Evolutionary conservation across 345 rosid species (phyloP), one percentile per base, ranked within the genome.

Genomic region (Fremontodendron californicum): DNA sequence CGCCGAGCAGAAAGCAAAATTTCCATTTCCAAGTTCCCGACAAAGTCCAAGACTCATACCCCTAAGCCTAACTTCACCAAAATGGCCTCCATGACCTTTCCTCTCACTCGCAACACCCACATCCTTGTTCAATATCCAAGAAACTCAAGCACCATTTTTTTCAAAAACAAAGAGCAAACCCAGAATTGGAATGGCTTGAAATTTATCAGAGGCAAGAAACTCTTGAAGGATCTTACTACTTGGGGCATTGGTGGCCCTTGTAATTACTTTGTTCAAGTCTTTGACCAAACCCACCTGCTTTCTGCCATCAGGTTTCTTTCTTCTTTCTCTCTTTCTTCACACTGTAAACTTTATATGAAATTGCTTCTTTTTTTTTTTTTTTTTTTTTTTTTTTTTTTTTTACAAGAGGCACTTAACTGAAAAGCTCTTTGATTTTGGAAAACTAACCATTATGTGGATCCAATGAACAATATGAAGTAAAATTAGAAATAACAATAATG

Each of bases 231-330:
- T 71, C 80, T 80, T 16, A 71, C 78, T 33, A 71, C 85, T 0
- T 80, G 83, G 83, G 85, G 78, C 58, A 85, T 85, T 27, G 87
- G 83, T 12, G 82, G 83, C 35, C 80, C 82, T 57, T 75, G 82
- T 71, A 76, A 80, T 58, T 80, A 71, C 81, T 85, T 82, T 61
- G 40, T 78, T 46, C 69, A 73, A 65, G 87, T 82, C 23, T 75
- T 72, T 58, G 3, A 65, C 73, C 82, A 70, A 64, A 27, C 78
- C 75, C 83, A 85, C 10, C 80, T 85, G 16, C 62, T 78, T 57
- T 78, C 85, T 69, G 80, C 83, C 10, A 33, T 82, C 78, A 80
- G 87, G 85, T 84, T 67, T 15, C 31, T 33, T 33, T 57, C n/a
- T 21, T 29, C 37, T 33, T 12, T 42, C 31, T 71, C 9, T 54